phyloP scores from a whole-genome alignment of 2,329 filamentous ascomycete genomes.

The Alternaria incomplexa region DNA sequence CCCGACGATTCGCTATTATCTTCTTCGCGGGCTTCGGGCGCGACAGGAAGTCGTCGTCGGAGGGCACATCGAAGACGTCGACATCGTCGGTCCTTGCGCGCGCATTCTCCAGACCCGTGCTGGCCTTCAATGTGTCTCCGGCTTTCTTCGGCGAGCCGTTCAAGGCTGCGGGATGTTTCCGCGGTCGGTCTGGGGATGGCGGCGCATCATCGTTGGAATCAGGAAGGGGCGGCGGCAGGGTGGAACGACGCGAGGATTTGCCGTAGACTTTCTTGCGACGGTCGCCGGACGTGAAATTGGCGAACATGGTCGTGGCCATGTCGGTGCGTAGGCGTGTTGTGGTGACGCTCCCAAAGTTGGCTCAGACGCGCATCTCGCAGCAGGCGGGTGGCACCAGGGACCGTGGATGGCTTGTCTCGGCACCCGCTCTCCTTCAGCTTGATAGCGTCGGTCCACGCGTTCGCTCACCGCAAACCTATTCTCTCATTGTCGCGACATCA shows the following conservation, averaged over 20 bases:
- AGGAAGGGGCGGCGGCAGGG: slow-evolving; percentile 17
- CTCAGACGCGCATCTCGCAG: slow-evolving; percentile 31
- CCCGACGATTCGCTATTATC: slow-evolving; percentile 15
- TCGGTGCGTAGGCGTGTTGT: slow-evolving; percentile 14
- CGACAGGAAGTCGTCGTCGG: slow-evolving; percentile 36
- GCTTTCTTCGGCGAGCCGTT: slow-evolving; percentile 13
- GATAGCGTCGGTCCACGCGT: slow-evolving; percentile 5
- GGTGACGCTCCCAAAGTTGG: slow-evolving; percentile 7
- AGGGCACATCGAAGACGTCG: slow-evolving; percentile 54
- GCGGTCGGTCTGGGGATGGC: slow-evolving; percentile 43
- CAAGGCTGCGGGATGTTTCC: slow-evolving; percentile 23
- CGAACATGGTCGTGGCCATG: slow-evolving; percentile 37
- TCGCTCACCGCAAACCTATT: not conserved
- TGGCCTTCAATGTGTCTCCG: slow-evolving; percentile 8
- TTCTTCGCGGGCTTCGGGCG: slow-evolving; percentile 20
- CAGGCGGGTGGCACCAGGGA: not conserved
- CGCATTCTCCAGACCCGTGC: not conserved
- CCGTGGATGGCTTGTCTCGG: not conserved
- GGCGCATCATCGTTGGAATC: slow-evolving; percentile 29
- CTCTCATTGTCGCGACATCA: not conserved
- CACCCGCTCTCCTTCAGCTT: slow-evolving; percentile 1
- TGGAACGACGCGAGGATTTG: slow-evolving; percentile 38
- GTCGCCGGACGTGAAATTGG: slow-evolving; percentile 37
- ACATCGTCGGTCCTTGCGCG: slow-evolving; percentile 12
- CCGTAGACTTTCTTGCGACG: slow-evolving; percentile 50